A percentile compares a stretch with the other conserved stretches of the same genome.
phyloP scores from a whole-genome alignment of 768 basidiomycete genomes.

The Russula sp. region DNA sequence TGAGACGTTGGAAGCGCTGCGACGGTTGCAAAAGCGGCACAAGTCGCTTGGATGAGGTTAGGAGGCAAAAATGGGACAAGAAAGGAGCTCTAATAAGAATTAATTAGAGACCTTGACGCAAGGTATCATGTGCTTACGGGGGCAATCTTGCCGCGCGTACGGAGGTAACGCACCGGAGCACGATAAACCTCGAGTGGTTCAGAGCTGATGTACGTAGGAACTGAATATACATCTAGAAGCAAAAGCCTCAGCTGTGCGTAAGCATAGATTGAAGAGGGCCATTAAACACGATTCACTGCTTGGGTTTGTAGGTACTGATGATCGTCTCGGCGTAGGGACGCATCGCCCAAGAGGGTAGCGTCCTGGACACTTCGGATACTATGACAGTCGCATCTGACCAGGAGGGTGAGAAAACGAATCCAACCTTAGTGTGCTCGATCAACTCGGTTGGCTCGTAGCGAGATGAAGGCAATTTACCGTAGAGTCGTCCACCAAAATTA shows the following conservation, averaged over 20 bases:
- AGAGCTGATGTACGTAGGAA: conserved; percentile 29
- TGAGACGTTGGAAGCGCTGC: conserved; percentile 21
- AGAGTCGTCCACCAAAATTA: conserved; percentile 17
- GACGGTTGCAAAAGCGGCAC: conserved; percentile 32
- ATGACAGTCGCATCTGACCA: conserved; percentile 30
- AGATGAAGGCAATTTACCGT: conserved; percentile 17
- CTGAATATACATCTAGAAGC: conserved; percentile 32
- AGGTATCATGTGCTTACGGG: conserved; percentile 15
- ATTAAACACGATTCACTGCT: conserved; percentile 21
- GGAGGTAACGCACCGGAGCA: conserved; percentile 32
- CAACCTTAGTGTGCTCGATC: conserved; percentile 24
- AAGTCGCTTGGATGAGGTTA: conserved; percentile 33
- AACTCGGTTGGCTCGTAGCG: background rate
- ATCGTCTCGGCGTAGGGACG: conserved; percentile 31
- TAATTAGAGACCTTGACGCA: conserved; percentile 2
- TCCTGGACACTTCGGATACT: conserved; percentile 28
- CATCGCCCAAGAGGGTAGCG: conserved; percentile 33
- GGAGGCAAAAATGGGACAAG: conserved; percentile 30
- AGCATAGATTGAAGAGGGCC: background rate
- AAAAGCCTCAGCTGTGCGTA: conserved; percentile 25
- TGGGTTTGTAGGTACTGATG: conserved; percentile 28
- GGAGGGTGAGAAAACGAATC: conserved; percentile 27
- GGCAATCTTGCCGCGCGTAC: conserved; percentile 20
- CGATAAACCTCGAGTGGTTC: conserved; percentile 20
- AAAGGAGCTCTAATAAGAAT: conserved; percentile 9